Base-by-base conservation (phyloP, 2,329 filamentous ascomycete species). In the Fusarium sp. region DNA sequence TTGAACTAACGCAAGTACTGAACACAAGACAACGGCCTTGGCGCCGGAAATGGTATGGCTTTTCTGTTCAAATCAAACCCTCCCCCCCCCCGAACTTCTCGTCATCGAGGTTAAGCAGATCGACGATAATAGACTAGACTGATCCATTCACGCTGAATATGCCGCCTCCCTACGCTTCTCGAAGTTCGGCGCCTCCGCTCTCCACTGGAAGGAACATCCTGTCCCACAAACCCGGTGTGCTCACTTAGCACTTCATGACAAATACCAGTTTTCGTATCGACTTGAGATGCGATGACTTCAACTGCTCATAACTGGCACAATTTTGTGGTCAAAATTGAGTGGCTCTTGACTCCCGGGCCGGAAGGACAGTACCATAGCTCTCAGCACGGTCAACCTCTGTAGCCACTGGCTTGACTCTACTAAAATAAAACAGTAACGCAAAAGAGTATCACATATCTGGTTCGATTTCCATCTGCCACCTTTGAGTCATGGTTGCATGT, bases 171-270 rank as follows among this genome's bases (percentile, higher is more conserved):
- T 53, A 20, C 18, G 18, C 36, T 44, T 40, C 57, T 52, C 40
- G 23, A 64, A 67, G 54, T 44, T 68, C 64, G 65, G 65, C 64
- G 65, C 67, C 67, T 70, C 67, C 62, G 63, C 36, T 45, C 37
- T 52, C 28, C 38, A 52, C 36, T 13, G 20, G 30, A 28, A 40
- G 47, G 15, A 50, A 23, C 31, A 51, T 40, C 53, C 16, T 36
- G 30, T 42, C 49, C 54, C 26, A 41, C 13, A 54, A 44, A 42
- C 51, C 30, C 28, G 45, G 42, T 40, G 34, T 23, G 46, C 38
- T 13, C 15, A 10, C 31, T 20, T 33, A 33, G 12, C 5, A 30
- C 18, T 37, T 28, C 44, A 57, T 68, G 51, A 64, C 67, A 70
- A 65, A 70, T 70, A 30, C 23, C 26, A 18, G 30, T 16, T 23